Evolutionary conservation across 1,284 basidiomycete genomes (phyloP), one percentile per base, ranked within the genome.

Genomic region (Cryptococcus maquisensis): DNA sequence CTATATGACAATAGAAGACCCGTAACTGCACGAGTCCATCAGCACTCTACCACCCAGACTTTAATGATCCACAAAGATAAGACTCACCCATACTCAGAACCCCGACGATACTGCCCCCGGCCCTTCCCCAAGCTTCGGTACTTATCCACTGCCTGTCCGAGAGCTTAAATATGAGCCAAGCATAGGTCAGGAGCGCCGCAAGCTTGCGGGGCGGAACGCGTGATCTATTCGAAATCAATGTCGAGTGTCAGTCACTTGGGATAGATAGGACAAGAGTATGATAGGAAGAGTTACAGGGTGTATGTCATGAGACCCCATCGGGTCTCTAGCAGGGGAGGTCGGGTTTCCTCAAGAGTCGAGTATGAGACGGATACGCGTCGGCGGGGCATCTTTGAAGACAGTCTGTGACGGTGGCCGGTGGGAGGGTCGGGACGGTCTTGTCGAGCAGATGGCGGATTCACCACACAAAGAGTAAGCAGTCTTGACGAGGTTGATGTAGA

Each of bases 61-160:
- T 39, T 2, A 20, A 28, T 15, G 15, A 23, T 10, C n/a, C 32
- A 10, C 26, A n/a, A 8, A 13, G 28, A 21, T 43, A 26, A 4
- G 12, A 62, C 67, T 59, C 37, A 68, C 69, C 71, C 69, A 74
- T 72, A 40, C 68, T 69, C 21, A 74, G 57, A 4, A 68, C 67
- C 2, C 65, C 67, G 6, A 67, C 66, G 10, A 74, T 48, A n/a
- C 67, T 63, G 13, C 63, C 58, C 0, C 70, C 72, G 2, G 61
- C 62, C 46, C 69, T 70, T 0, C 67, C 64, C 3, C 65, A 46
- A 4, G 51, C 43, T 12, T 49, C 57, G 7, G 55, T 52, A 23
- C 53, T 28, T 20, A 70, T 58, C 59, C 63, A 66, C 23, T 57
- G 60, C 13, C 51, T 53, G 10, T 63, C 58, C 1, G 59, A 49